A percentile compares a stretch with the other conserved stretches of the same genome.
Conservation (phyloP, 495 filamentous ascomycete species). For the Penicillium taxi region DNA sequence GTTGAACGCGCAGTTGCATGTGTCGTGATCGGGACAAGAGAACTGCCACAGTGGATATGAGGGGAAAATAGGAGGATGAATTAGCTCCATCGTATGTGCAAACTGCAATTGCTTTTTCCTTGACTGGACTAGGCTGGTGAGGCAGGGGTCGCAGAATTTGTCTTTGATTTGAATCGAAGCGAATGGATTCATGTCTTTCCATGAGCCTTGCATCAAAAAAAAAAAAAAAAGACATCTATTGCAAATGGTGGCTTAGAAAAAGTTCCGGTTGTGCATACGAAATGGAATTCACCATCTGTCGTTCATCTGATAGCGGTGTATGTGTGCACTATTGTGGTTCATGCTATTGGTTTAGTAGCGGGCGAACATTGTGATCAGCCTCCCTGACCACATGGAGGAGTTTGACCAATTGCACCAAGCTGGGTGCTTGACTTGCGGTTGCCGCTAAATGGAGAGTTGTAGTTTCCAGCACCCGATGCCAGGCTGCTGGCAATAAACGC, state of each 20-base stretch:
- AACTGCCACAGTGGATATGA: constrained; percentile 7
- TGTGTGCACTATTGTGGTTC: background rate
- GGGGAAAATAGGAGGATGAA: background rate
- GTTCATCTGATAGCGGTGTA: constrained; percentile 1
- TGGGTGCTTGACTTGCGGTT: constrained; percentile 27
- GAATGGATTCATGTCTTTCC: too few relatives aligned
- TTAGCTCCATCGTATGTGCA: too few relatives aligned
- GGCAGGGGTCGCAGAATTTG: too few relatives aligned
- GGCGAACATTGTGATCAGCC: constrained; percentile 26
- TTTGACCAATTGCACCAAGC: constrained; percentile 40
- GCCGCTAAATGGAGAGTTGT: constrained; percentile 18
- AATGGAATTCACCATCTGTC: background rate
- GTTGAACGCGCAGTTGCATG: constrained; percentile 22
- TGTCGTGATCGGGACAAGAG: too few relatives aligned
- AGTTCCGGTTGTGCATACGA: constrained; percentile 1
- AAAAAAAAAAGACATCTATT: too few relatives aligned
- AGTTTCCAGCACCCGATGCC: constrained; percentile 18
- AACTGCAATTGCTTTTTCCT: too few relatives aligned
- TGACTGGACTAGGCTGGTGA: too few relatives aligned
- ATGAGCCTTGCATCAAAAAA: too few relatives aligned
- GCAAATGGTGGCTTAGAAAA: too few relatives aligned
- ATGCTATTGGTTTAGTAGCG: too few relatives aligned
- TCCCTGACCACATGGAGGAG: constrained; percentile 41
- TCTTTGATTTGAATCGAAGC: too few relatives aligned
- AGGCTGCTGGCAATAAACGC: constrained; percentile 36